Evolutionary conservation across 768 basidiomycete species (phyloP).

Genomic region (Termitomyces sp.): DNA sequence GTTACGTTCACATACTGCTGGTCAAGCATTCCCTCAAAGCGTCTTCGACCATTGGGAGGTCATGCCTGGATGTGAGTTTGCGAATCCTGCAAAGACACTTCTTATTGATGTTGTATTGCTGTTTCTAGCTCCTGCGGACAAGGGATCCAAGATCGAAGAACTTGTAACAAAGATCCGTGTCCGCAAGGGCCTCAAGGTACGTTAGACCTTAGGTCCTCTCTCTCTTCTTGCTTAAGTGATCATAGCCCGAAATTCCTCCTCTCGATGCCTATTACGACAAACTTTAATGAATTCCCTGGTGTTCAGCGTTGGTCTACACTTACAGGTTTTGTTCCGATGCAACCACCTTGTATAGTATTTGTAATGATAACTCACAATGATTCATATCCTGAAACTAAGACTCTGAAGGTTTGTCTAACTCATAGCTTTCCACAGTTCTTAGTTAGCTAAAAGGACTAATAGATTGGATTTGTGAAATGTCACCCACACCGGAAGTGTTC

Average conservation of each 20-base stretch:
- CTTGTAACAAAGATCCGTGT: slow-evolving; percentile 76
- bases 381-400: not conserved
- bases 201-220: slow-evolving; percentile 15
- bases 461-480: too few species aligned
- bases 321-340: slow-evolving; percentile 9
- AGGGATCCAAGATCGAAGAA: slow-evolving; percentile 88
- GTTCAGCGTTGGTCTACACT: not conserved
- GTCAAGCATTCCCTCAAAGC: slow-evolving; percentile 97
- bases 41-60: slow-evolving; percentile 94
- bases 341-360: slow-evolving; percentile 4
- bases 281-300: slow-evolving; percentile 38
- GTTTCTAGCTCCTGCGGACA: slow-evolving; percentile 65
- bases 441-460: not conserved
- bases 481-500: not conserved
- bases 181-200: slow-evolving; percentile 94
- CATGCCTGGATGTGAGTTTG: slow-evolving; percentile 69
- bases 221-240: not conserved
- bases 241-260: slow-evolving; percentile 78
- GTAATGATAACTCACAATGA: slow-evolving; percentile 9
- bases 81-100: not conserved
- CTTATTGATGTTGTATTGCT: slow-evolving; percentile 3
- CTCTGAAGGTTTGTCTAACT: not conserved
- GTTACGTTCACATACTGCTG: slow-evolving; percentile 85
- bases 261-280: slow-evolving; percentile 95
- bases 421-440: not conserved